Percentiles rank a stretch among this genome's conserved stretches.
phyloP scores from a whole-genome alignment of 805 yeast species.

The Lipomyces starkeyi region DNA sequence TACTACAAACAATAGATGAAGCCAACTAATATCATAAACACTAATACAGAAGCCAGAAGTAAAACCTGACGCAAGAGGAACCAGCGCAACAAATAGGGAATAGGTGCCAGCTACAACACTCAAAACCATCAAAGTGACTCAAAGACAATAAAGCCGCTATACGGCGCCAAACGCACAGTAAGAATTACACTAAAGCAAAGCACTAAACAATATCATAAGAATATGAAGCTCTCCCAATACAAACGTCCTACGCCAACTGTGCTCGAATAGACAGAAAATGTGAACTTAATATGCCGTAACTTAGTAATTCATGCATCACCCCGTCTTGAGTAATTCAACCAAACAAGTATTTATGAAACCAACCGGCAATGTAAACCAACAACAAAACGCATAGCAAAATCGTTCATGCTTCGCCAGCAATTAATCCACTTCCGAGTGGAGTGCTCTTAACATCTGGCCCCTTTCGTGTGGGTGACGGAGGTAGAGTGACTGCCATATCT shows the following conservation, averaged over 20 bases:
- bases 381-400: not conserved
- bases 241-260: not conserved
- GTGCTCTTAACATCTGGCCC: not conserved
- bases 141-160: not conserved
- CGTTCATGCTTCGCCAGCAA: not conserved
- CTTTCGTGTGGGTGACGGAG: constrained; percentile 1
- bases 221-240: not conserved
- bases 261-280: not conserved
- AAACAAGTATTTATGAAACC: not conserved
- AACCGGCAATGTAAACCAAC: not conserved
- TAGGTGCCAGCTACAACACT: too few species aligned
- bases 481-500: not conserved
- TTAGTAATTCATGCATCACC: not conserved
- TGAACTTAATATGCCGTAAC: not conserved
- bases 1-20: too few species aligned
- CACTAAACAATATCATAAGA: not conserved
- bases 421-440: not conserved
- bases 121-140: too few species aligned
- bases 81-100: too few species aligned
- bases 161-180: not conserved
- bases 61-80: too few species aligned
- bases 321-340: not conserved
- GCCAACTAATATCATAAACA: too few species aligned
- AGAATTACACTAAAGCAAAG: not conserved
- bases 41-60: too few species aligned